Evolutionary conservation across 2,329 filamentous ascomycete genomes (phyloP), one percentile per base, ranked within the genome.

Genomic region (Daldinia sp.): DNA sequence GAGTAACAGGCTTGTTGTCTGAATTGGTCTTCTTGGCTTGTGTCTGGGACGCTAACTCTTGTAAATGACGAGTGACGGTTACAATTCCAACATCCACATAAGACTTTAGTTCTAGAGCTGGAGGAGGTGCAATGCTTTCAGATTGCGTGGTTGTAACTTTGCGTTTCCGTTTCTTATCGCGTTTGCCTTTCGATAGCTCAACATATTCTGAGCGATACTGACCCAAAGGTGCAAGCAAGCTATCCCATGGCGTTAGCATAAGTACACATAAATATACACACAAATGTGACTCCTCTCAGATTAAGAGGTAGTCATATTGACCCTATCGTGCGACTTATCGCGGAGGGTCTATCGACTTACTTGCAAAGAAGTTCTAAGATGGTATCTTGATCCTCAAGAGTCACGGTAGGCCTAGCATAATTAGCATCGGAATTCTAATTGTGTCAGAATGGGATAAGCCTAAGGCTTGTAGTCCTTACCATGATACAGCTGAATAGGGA

Each of bases 291-390:
- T 30, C 26, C 30, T 30, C 46, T 50, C 10, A 18, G 26, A 18
- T 13, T n/a, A 13, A 33, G 46, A n/a, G 26, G 10, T 18, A 42
- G 15, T 4, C 26, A n/a, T 6, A 7, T 48, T 50, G 44, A 15
- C 7, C 6, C 44, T 50, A 10, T 28, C 4, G 12, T 28, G 18
- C 2, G 20, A 50, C 9, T 53, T 53, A 30, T 53, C 28, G 15
- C 28, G 15, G 23, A 30, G 30, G 33, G 20, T 41, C n/a, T 46
- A 18, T 42, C 15, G 23, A 79, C 81, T 73, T 84, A 92, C 90
- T 83, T 86, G 86, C 87, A 91, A 4, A 92, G 82, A 55, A 93
- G 81, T 69, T 92, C 89, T 9, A 92, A 76, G 41, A 92, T 90
- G 3, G 84, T 83, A 58, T 90, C 85, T 77, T 92, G 89, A 59